Evolutionary conservation across 2,329 filamentous ascomycete genomes (phyloP).

Genomic region (Arthrobotrys pseudoclavata): DNA sequence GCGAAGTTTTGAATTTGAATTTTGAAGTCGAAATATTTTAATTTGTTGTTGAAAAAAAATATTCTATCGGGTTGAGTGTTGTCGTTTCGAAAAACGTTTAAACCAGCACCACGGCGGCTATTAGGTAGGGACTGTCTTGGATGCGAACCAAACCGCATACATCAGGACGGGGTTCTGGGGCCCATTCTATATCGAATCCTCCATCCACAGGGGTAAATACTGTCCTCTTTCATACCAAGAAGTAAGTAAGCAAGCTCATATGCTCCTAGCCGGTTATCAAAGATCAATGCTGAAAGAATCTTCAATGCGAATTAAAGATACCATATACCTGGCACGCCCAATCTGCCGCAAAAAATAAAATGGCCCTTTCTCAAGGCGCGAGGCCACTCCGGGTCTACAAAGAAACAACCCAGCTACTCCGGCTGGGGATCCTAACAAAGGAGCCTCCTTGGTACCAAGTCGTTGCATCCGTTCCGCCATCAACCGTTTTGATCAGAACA

Average conservation of each 20-base stretch:
- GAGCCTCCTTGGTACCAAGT: slow-evolving; percentile 73
- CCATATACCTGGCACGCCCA: not conserved
- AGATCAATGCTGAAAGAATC: not conserved
- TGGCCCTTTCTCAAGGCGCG: slow-evolving; percentile 66
- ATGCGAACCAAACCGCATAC: not conserved
- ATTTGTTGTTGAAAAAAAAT: slow-evolving; percentile 4
- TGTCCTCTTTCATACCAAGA: not conserved
- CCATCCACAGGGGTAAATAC: not conserved
- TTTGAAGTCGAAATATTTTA: not conserved
- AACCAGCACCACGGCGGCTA: not conserved
- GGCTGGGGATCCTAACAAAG: slow-evolving; percentile 66
- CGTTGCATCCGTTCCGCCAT: slow-evolving; percentile 72
- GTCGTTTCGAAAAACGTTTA: not conserved
- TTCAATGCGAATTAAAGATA: not conserved
- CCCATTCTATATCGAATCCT: not conserved
- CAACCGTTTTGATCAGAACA: slow-evolving; percentile 73
- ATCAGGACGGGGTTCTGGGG: not conserved
- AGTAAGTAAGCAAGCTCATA: not conserved
- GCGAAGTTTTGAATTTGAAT: not conserved
- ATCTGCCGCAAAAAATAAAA: not conserved
- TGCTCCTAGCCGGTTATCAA: not conserved
- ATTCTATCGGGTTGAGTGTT: not conserved
- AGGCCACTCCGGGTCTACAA: slow-evolving; percentile 70
- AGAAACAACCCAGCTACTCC: slow-evolving; percentile 70
- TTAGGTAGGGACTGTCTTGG: not conserved